Evolutionary conservation across 2,329 filamentous ascomycete species (phyloP).

Genomic region (Exophiala aquamarina): DNA sequence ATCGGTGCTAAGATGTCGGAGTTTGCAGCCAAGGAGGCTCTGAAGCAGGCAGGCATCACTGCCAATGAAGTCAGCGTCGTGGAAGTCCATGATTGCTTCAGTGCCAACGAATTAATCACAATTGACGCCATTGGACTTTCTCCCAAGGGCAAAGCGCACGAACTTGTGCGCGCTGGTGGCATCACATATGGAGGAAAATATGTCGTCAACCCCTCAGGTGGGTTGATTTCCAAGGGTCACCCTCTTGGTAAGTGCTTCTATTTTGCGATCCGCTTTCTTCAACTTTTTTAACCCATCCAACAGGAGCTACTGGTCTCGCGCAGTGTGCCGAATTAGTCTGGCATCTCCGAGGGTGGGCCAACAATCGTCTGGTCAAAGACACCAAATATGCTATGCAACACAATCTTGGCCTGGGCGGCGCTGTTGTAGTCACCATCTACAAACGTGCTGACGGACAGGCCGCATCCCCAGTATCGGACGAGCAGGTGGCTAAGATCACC

Average conservation of each 20-base stretch:
- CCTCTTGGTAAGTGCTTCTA: slow-evolving; percentile 63
- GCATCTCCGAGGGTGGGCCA: slow-evolving; percentile 95
- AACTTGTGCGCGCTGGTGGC: slow-evolving; percentile 80
- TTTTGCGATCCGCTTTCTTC: not conserved
- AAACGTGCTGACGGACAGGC: slow-evolving; percentile 73
- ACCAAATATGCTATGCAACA: slow-evolving; percentile 82
- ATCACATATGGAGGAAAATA: slow-evolving; percentile 85
- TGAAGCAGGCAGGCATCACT: slow-evolving; percentile 68
- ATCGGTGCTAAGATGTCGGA: slow-evolving; percentile 85
- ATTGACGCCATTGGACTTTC: slow-evolving; percentile 83
- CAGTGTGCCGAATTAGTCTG: slow-evolving; percentile 94
- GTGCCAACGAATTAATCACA: slow-evolving; percentile 86
- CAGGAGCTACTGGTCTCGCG: slow-evolving; percentile 77
- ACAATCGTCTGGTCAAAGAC: slow-evolving; percentile 71
- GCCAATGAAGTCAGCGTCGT: slow-evolving; percentile 75
- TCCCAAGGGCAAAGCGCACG: slow-evolving; percentile 80
- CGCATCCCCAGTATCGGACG: slow-evolving; percentile 60
- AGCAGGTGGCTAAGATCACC: slow-evolving; percentile 64
- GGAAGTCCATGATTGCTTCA: slow-evolving; percentile 97
- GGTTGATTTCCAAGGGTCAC: slow-evolving; percentile 93
- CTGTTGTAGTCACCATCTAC: slow-evolving; percentile 87
- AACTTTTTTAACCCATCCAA: slow-evolving; percentile 8
- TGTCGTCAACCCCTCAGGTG: slow-evolving; percentile 90
- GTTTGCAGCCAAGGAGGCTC: slow-evolving; percentile 67
- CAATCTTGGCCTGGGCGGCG: slow-evolving; percentile 88